Percentiles rank a stretch among this genome's conserved stretches.
phyloP scores from a whole-genome alignment of 192 early-diverging fungal genomes.

The Spizellomyces sp. region DNA sequence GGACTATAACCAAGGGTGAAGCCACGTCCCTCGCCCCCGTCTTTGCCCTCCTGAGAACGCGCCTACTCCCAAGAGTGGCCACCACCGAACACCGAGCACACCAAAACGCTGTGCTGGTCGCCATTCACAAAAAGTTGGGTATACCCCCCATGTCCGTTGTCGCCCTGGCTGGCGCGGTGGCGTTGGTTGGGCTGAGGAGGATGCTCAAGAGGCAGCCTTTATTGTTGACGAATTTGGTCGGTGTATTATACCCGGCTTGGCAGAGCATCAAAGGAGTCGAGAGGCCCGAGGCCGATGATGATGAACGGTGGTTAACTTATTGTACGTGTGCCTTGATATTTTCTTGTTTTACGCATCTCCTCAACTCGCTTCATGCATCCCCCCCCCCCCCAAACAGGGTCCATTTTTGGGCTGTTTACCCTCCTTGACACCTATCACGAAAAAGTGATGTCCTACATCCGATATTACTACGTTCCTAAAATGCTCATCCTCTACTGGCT shows the following conservation, averaged over 20 bases:
- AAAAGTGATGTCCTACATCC: slow-evolving; percentile 30
- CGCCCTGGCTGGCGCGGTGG: slow-evolving; percentile 17
- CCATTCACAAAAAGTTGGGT: slow-evolving; percentile 29
- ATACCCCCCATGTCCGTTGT: slow-evolving; percentile 43
- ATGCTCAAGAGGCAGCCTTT: slow-evolving; percentile 36
- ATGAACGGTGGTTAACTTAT: slow-evolving; percentile 58
- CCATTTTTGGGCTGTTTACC: slow-evolving; percentile 47
- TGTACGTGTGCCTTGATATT: slow-evolving; percentile 42
- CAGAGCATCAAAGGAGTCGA: slow-evolving; percentile 48
- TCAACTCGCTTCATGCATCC: background rate
- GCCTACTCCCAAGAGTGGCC: slow-evolving; percentile 12
- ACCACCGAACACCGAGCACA: slow-evolving; percentile 25
- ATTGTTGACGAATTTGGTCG: slow-evolving; percentile 45
- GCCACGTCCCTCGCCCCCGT: slow-evolving; percentile 1
- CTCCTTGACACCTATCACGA: slow-evolving; percentile 39
- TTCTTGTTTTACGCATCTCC: background rate
- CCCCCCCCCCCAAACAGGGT: slow-evolving; percentile 39
- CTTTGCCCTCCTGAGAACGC: slow-evolving; percentile 13
- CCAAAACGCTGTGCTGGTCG: slow-evolving; percentile 36
- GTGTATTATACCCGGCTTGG: slow-evolving; percentile 47
- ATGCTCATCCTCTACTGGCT: slow-evolving; percentile 52
- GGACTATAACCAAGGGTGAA: background rate
- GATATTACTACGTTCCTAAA: slow-evolving; percentile 51
- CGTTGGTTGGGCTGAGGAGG: slow-evolving; percentile 29
- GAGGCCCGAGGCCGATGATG: slow-evolving; percentile 47